Conservation (phyloP, 2,329 filamentous ascomycete genomes). For the Macroventuria anomochaeta region DNA sequence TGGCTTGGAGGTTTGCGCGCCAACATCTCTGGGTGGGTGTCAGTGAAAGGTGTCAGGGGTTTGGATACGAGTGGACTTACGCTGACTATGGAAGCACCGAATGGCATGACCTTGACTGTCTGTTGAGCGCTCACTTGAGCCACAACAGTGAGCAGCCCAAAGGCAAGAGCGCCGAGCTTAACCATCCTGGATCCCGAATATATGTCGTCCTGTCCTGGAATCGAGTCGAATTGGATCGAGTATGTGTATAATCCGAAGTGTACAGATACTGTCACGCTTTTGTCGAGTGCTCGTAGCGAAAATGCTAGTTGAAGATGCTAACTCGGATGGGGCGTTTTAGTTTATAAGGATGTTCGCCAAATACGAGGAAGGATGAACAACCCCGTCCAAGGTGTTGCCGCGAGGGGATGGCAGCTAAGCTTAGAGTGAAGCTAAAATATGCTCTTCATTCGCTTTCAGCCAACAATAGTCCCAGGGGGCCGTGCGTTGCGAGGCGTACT, state of each 20-base stretch:
- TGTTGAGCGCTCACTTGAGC: slow-evolving; percentile 28
- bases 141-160: slow-evolving; percentile 31
- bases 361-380: slow-evolving; percentile 3
- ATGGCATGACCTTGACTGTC: slow-evolving; percentile 45
- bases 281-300: not conserved
- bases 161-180: slow-evolving; percentile 27
- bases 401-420: slow-evolving; percentile 4
- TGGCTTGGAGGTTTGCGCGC: slow-evolving; percentile 43
- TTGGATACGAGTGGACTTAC: slow-evolving; percentile 20
- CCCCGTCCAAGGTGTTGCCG: slow-evolving; percentile 2
- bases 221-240: not conserved
- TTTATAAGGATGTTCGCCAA: slow-evolving; percentile 1
- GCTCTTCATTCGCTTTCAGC: slow-evolving; percentile 13
- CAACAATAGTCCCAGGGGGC: not conserved
- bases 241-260: slow-evolving; percentile 13
- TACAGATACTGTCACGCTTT: slow-evolving; percentile 6
- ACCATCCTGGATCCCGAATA: slow-evolving; percentile 23
- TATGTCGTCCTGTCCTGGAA: not conserved
- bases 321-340: not conserved
- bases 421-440: slow-evolving; percentile 14
- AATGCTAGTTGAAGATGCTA: not conserved
- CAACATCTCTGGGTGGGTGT: slow-evolving; percentile 41
- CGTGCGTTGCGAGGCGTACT: slow-evolving; percentile 15
- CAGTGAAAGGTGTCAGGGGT: slow-evolving; percentile 3
- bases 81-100: slow-evolving; percentile 46